Evolutionary conservation across 83 land plant genomes (phyloP), one percentile per base, ranked within the genome.

Genomic region (Picea mariana): DNA sequence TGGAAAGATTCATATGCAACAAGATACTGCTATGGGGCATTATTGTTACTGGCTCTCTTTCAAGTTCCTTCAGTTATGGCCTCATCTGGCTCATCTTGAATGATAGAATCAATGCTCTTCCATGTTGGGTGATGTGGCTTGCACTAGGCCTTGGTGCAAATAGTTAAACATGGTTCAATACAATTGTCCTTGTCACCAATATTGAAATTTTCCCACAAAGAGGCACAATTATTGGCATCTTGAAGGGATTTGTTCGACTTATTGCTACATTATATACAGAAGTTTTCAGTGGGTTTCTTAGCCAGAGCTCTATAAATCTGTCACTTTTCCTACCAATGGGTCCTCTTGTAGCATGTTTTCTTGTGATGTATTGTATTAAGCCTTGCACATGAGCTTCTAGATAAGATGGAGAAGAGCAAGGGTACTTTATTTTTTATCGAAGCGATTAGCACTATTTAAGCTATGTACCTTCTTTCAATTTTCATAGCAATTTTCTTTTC

Each of bases 181-280:
- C 58, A 11, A 3, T 3, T 52, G 13, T 52, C 58, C 58, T 52
- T 52, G 13, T 52, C 13, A 52, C 86, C 23, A 79, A 26, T 42
- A 81, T 85, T 67, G 26, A 80, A 26, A 85, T 82, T 65, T 85
- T 85, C 59, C 85, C 86, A 17, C 75, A 81, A 49, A 85, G 85
- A 27, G 31, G 31, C 31, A 27, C 31, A 27, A 27, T 27, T 27
- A 27, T 27, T 27, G 31, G 31, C 31, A 55, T 82, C 26, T 64
- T 85, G 1, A 85, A 85, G 65, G 87, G 87, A 12, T 82, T 85
- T 62, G 76, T 73, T 9, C 81, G 87, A 16, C 75, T 85, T 17
- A 69, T 85, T 21, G 86, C 68, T 21, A 85, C 87, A 21, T 61
- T 85, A 17, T 82, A 59, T 67, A 63, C 87, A 17, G 59, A 83